Conservation (phyloP, 2,329 filamentous ascomycete species). For the Cyphellophora attinorum region DNA sequence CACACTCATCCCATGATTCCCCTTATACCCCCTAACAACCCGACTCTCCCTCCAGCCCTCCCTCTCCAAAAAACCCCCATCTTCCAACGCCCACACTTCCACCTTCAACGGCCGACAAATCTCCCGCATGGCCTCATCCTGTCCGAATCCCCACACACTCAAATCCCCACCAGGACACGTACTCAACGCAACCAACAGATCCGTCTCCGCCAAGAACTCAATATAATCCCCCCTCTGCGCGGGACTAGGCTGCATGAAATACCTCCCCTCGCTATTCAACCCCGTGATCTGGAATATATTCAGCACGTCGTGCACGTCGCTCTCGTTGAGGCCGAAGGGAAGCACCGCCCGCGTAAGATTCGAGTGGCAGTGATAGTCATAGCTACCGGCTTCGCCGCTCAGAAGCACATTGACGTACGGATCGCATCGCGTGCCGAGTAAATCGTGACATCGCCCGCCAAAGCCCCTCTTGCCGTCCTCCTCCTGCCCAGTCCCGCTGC, state of each 20-base stretch:
- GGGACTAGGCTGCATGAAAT: constrained; percentile 57
- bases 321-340: constrained; percentile 58
- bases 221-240: constrained; percentile 45
- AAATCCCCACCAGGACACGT: constrained; percentile 76
- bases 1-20: constrained; percentile 55
- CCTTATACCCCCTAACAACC: constrained; percentile 51
- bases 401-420: constrained; percentile 73
- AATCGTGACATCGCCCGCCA: constrained; percentile 63
- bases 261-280: constrained; percentile 59
- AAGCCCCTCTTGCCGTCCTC: too few relatives aligned
- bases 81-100: constrained; percentile 57
- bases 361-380: constrained; percentile 77
- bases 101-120: constrained; percentile 67
- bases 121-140: constrained; percentile 56
- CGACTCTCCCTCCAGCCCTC: constrained; percentile 56
- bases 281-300: constrained; percentile 83
- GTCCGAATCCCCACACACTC: constrained; percentile 67
- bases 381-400: constrained; percentile 47
- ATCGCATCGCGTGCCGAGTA: constrained; percentile 74
- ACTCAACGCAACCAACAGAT: constrained; percentile 53
- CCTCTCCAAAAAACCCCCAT: constrained; percentile 32
- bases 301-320: constrained; percentile 73
- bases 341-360: constrained; percentile 67
- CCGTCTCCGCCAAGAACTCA: constrained; percentile 72
- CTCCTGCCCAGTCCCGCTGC: too few relatives aligned